Conservation (phyloP, 768 basidiomycete genomes). For the Boletus patriciae region DNA sequence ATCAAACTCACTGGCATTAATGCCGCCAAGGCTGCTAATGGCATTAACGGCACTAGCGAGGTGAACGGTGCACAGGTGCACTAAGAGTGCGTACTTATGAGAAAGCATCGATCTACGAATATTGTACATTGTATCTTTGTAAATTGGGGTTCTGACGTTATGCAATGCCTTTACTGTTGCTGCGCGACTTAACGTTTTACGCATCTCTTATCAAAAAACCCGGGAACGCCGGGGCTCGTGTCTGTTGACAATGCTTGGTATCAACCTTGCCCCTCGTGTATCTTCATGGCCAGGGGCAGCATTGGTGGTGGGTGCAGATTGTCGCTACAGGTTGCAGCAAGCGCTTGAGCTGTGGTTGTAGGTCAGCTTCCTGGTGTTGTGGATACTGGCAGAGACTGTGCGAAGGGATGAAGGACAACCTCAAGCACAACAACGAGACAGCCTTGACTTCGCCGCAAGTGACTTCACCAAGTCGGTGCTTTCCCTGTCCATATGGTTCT, state of each 20-base stretch:
- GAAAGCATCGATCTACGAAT: not conserved
- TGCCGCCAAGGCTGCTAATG: constrained; percentile 14
- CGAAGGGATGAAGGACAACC: not conserved
- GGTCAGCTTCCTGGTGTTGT: constrained; percentile 18
- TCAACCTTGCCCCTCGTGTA: not conserved
- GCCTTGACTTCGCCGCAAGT: constrained; percentile 18
- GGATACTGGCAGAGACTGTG: constrained; percentile 13
- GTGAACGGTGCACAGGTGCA: constrained; percentile 17
- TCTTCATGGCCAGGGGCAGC: not conserved
- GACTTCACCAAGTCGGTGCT: constrained; percentile 21
- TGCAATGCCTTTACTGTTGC: not conserved
- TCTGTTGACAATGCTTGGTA: not conserved
- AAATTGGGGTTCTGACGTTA: constrained; percentile 8
- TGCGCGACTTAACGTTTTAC: not conserved
- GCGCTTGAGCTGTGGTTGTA: not conserved
- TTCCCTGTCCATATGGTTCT: constrained; percentile 18
- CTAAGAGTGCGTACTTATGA: not conserved
- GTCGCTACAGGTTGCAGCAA: not conserved
- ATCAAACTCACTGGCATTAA: constrained; percentile 13
- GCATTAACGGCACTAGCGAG: constrained; percentile 20
- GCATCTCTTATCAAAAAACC: not conserved
- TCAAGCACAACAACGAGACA: constrained; percentile 2
- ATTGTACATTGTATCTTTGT: not conserved
- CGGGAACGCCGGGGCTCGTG: not conserved
- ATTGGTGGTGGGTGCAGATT: constrained; percentile 9